A percentile compares a stretch with the other conserved stretches of the same genome.
Conservation (phyloP, 1,284 basidiomycete genomes). For the Sphagnurus paluster region DNA sequence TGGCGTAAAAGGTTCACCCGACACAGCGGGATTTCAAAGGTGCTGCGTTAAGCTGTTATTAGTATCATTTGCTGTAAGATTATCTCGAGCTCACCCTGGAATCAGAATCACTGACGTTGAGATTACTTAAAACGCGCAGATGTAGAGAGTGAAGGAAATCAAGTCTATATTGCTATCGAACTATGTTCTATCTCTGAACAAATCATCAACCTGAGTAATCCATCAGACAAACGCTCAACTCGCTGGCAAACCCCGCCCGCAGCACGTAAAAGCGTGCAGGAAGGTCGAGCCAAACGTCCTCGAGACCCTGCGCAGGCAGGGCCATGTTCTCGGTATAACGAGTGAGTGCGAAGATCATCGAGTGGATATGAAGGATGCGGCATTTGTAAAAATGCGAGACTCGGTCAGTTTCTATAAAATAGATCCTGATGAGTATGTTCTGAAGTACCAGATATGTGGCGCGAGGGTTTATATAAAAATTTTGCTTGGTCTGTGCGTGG, state of each 20-base stretch:
- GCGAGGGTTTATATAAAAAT: conserved; percentile 37
- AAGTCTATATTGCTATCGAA: too few relatives aligned
- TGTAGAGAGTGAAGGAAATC: too few relatives aligned
- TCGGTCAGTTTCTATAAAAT: conserved; percentile 88
- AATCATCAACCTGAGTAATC: conserved; percentile 35
- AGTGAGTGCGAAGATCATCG: conserved; percentile 46
- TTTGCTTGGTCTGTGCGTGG: conserved; percentile 37
- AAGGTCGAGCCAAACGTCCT: conserved; percentile 66
- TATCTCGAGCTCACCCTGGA: too few relatives aligned
- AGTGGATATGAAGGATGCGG: conserved; percentile 67
- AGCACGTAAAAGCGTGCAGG: conserved; percentile 37
- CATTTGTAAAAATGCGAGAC: conserved; percentile 87
- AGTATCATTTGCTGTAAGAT: too few relatives aligned
- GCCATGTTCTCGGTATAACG: conserved; percentile 79
- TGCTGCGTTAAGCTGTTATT: too few relatives aligned
- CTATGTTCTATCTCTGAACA: too few relatives aligned
- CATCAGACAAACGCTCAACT: conserved; percentile 77
- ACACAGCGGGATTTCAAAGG: not conserved
- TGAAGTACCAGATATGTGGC: conserved; percentile 35
- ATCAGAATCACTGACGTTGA: too few relatives aligned
- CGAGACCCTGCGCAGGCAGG: conserved; percentile 47
- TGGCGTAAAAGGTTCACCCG: not conserved
- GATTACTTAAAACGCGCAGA: too few relatives aligned
- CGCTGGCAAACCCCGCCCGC: conserved; percentile 48
- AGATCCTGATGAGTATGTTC: conserved; percentile 89